Evolutionary conservation across 352 stramenopile species (phyloP).

Genomic region (Pythium scleroteichum): DNA sequence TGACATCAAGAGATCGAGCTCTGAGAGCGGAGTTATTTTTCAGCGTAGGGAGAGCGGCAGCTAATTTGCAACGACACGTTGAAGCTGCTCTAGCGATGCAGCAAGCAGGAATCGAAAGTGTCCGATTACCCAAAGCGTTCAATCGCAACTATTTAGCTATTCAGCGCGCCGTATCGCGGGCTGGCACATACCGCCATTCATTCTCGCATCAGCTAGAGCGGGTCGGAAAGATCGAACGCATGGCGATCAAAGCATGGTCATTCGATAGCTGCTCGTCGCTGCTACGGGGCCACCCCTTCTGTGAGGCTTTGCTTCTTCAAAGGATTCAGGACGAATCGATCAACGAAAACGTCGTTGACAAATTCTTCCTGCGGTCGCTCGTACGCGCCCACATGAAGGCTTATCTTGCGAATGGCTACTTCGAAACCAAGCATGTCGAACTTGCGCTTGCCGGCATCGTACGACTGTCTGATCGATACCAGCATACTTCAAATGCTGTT

Average conservation of each 20-base stretch:
- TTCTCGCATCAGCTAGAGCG: conserved; percentile 46
- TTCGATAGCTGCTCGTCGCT: conserved; percentile 43
- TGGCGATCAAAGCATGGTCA: conserved; percentile 60
- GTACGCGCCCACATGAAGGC: conserved; percentile 51
- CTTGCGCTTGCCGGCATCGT: conserved; percentile 30
- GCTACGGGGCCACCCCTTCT: conserved; percentile 45
- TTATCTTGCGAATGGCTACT: conserved; percentile 29
- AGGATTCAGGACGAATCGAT: conserved; percentile 50
- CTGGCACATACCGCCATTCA: conserved; percentile 36
- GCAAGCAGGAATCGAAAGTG: conserved; percentile 20
- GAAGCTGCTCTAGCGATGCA: conserved; percentile 16
- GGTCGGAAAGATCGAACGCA: conserved; percentile 59
- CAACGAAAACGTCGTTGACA: conserved; percentile 38
- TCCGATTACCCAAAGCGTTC: conserved; percentile 1
- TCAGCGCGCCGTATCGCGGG: conserved; percentile 35
- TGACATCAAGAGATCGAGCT: conserved; percentile 3
- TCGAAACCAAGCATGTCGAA: conserved; percentile 43
- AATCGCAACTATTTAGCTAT: conserved; percentile 37
- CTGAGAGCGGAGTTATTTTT: conserved; percentile 20
- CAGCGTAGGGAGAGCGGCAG: conserved; percentile 3
- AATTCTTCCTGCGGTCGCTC: conserved; percentile 53
- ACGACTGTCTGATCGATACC: conserved; percentile 42
- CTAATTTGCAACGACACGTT: not conserved
- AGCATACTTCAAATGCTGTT: not conserved
- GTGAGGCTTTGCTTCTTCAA: conserved; percentile 59